Base-by-base conservation (phyloP, 2,329 filamentous ascomycete genomes). In the Colletotrichum abscissum region DNA sequence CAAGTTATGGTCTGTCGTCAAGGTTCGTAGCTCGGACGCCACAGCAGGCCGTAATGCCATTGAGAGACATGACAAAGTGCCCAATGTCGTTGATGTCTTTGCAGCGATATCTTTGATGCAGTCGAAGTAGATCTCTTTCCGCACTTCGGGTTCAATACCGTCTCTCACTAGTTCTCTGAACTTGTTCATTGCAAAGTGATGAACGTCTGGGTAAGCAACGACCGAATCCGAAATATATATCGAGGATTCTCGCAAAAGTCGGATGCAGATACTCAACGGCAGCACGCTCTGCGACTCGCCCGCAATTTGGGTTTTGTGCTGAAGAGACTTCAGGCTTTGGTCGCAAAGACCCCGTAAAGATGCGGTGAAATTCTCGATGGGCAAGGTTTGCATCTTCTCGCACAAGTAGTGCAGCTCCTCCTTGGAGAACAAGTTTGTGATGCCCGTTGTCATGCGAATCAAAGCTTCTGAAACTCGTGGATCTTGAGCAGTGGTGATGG, bases 381-480 rank as follows among this genome's bases (percentile, higher is more conserved):
- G 90, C 19, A 94, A 84, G 7, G 86, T 84, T 67, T 91, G 85
- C 30, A 97, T 86, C 80, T 97, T 97, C 63, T 88, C 85, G 78
- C 92, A 94, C 35, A 96, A 82, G 78, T 95, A 92, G 7, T 93
- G 80, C 52, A 95, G 81, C 5, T 85, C 80, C 0, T 84, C 77
- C 35, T 85, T 83, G 8, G 86, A 82, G 67, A 88, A 87, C 9
- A 92, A 81, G 49, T 86, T 82, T 1, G 85, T 78, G 54, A 90
- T 87, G 22, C 81, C 83, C 4, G 78, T 80, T 35, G 88, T 81
- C 90, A 97, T 93, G 22, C 87, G 86, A 60, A 95, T 86, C 28
- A 97, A 89, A 33, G 95, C 95, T 63, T 95, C 92, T 8, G 94
- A 92, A n/a, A 96, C 92, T 69, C 95, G 90, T 4, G 94, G 92